Evolutionary conservation across 768 basidiomycete genomes (phyloP).

Genomic region (Obba rivulosa): DNA sequence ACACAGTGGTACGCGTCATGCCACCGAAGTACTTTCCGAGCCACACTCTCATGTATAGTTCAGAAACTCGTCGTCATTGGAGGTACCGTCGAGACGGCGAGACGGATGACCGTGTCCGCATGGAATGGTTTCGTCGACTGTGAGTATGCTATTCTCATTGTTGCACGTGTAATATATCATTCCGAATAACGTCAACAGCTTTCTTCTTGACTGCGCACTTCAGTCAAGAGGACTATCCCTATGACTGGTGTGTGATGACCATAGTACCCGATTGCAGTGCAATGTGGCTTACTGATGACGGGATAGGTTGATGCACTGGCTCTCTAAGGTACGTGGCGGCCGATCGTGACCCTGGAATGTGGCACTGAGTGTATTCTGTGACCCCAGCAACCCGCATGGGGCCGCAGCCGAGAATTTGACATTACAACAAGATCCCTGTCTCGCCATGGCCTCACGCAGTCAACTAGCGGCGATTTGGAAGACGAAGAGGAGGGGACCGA

Average conservation of each 20-base stretch:
- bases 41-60: neutral
- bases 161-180: neutral
- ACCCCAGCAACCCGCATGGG: slow-evolving; percentile 89
- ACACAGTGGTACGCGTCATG: slow-evolving; percentile 57
- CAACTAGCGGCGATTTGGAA: slow-evolving; percentile 71
- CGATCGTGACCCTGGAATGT: slow-evolving; percentile 11
- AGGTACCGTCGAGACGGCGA: slow-evolving; percentile 82
- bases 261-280: slow-evolving; percentile 1
- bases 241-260: slow-evolving; percentile 57
- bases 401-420: slow-evolving; percentile 82
- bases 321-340: slow-evolving; percentile 55
- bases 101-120: slow-evolving; percentile 74
- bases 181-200: slow-evolving; percentile 32
- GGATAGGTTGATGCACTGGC: slow-evolving; percentile 84
- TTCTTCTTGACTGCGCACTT: slow-evolving; percentile 91
- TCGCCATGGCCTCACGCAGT: slow-evolving; percentile 58
- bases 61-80: slow-evolving; percentile 90
- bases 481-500: slow-evolving; percentile 70
- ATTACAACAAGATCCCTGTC: slow-evolving; percentile 75
- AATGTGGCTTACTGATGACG: slow-evolving; percentile 11
- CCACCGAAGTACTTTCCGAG: neutral
- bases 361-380: slow-evolving; percentile 5
- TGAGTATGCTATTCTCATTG: slow-evolving; percentile 28
- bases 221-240: slow-evolving; percentile 82
- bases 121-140: slow-evolving; percentile 91